phyloP scores from a whole-genome alignment of 805 yeast genomes.

The Suhomyces canberraensis region DNA sequence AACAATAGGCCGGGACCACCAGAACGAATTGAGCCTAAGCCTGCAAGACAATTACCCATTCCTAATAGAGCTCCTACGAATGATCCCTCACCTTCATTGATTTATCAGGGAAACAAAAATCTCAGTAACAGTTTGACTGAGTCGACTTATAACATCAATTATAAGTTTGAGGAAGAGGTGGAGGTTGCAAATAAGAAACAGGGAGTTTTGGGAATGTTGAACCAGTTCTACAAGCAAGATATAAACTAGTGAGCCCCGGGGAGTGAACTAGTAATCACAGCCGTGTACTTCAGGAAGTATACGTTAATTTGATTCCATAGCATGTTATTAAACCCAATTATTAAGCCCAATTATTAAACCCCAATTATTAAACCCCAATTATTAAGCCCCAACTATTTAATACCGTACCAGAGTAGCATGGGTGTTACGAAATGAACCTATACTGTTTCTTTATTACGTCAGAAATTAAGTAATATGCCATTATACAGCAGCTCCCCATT shows the following conservation, averaged over 20 bases:
- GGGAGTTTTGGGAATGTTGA: conserved; percentile 77
- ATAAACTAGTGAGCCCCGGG: conserved; percentile 17
- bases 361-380: no score
- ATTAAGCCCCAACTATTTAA: no score
- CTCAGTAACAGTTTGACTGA: conserved; percentile 17
- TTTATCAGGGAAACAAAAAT: conserved; percentile 5
- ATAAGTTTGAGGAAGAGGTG: conserved; percentile 30
- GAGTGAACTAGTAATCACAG: background rate
- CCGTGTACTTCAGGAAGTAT: no score
- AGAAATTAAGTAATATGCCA: no score
- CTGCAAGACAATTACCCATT: background rate
- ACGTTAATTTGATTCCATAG: no score
- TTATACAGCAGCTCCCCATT: no score
- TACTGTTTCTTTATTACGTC: no score
- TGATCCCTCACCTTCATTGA: conserved; percentile 16
- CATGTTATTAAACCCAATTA: no score
- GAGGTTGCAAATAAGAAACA: conserved; percentile 30
- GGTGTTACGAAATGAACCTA: no score
- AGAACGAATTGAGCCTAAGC: background rate
- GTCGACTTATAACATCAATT: conserved; percentile 27
- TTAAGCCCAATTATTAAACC: no score
- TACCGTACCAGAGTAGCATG: no score
- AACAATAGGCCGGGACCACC: background rate
- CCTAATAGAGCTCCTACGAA: background rate
- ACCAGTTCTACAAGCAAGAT: conserved; percentile 68